phyloP scores from a whole-genome alignment of 2,329 filamentous ascomycete genomes.

The Fusarium camptoceras region DNA sequence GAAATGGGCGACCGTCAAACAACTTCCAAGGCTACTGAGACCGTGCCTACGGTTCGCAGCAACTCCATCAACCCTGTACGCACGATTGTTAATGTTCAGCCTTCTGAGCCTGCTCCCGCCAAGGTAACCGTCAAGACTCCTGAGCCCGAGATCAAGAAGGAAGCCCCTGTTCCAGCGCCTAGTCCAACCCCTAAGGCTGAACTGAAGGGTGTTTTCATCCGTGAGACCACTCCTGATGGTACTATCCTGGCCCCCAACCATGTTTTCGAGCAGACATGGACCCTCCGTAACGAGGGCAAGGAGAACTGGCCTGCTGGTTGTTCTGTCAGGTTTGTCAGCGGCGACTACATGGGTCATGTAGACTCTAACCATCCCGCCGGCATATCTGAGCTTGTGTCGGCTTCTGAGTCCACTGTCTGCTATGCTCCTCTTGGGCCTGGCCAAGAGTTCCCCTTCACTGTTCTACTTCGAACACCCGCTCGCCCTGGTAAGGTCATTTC shows the following conservation, averaged over 20 bases:
- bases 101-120: conserved; percentile 58
- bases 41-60: conserved; percentile 56
- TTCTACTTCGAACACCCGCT: conserved; percentile 82
- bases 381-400: conserved; percentile 78
- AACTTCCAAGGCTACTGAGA: conserved; percentile 64
- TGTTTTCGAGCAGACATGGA: conserved; percentile 91
- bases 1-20: conserved; percentile 74
- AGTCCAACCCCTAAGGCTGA: conserved; percentile 47
- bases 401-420: conserved; percentile 85
- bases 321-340: conserved; percentile 90
- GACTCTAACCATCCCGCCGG: conserved; percentile 84
- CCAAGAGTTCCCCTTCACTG: conserved; percentile 82
- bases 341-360: conserved; percentile 95
- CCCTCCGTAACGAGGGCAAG: conserved; percentile 85
- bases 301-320: conserved; percentile 88
- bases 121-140: conserved; percentile 17
- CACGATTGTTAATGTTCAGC: conserved; percentile 79
- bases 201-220: conserved; percentile 73
- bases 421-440: conserved; percentile 76
- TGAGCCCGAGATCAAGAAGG: conserved; percentile 40
- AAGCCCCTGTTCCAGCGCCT: conserved; percentile 39
- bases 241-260: conserved; percentile 76
- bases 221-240: conserved; percentile 83
- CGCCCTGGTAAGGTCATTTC: conserved; percentile 86
- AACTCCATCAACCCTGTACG: conserved; percentile 67